Conservation (phyloP, 1,284 basidiomycete genomes). For the Cutaneotrichosporon sp. region DNA sequence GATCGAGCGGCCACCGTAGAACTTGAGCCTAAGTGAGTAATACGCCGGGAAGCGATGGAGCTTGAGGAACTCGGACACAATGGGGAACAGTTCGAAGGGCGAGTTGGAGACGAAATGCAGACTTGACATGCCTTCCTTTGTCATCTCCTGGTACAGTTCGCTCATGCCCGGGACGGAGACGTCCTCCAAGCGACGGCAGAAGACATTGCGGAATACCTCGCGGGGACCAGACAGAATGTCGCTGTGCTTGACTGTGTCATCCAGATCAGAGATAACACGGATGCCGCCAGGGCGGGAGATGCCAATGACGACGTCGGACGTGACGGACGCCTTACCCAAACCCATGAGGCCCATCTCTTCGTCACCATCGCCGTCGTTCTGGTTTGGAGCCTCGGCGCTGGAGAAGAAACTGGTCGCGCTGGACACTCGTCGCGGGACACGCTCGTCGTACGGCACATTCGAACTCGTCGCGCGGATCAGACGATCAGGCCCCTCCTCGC, state of each 20-base stretch:
- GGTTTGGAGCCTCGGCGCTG: slow-evolving; percentile 11
- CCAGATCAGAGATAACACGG: slow-evolving; percentile 84
- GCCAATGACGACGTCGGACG: slow-evolving; percentile 20
- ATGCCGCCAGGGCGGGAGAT: slow-evolving; percentile 45
- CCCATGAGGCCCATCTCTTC: slow-evolving; percentile 23
- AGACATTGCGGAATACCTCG: slow-evolving; percentile 61
- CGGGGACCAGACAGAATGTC: slow-evolving; percentile 68
- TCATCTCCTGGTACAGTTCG: slow-evolving; percentile 70
- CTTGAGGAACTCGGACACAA: slow-evolving; percentile 71
- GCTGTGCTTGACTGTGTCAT: slow-evolving; percentile 84
- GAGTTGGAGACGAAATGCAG: slow-evolving; percentile 92
- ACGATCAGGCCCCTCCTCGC: slow-evolving; percentile 9
- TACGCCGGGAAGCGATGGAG: slow-evolving; percentile 53
- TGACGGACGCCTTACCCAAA: slow-evolving; percentile 18
- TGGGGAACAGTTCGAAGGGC: slow-evolving; percentile 76
- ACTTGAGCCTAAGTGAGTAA: slow-evolving; percentile 63
- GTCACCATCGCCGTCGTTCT: slow-evolving; percentile 19
- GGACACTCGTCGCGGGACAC: background rate
- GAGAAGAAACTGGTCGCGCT: slow-evolving; percentile 13
- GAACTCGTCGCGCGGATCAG: slow-evolving; percentile 2
- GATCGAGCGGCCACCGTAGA: slow-evolving; percentile 73
- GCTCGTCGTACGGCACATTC: background rate
- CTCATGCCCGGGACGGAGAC: slow-evolving; percentile 78
- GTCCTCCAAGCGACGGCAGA: slow-evolving; percentile 59
- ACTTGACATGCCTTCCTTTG: slow-evolving; percentile 58